phyloP scores from a whole-genome alignment of 2,329 filamentous ascomycete genomes.

The Pseudogymnoascus sp. region DNA sequence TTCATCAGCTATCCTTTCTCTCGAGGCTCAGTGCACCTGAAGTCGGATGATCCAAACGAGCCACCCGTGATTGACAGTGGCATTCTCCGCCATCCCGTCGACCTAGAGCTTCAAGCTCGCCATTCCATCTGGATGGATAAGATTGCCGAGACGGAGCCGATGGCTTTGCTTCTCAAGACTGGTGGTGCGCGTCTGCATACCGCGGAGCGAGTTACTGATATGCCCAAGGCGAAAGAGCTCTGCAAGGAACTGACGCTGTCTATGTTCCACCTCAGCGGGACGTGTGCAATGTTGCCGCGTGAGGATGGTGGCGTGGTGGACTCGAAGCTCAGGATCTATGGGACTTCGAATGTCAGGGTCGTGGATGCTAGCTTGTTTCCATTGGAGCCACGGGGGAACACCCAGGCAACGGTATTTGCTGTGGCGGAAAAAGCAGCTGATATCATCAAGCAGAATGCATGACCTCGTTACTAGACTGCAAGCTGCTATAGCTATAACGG shows the following conservation, averaged over 20 bases:
- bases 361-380: constrained; percentile 12
- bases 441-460: constrained; percentile 8
- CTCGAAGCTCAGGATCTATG: constrained; percentile 8
- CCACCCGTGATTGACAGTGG: constrained; percentile 35
- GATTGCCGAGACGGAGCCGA: constrained; percentile 26
- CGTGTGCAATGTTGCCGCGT: constrained; percentile 20
- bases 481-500: neutral
- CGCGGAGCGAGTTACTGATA: neutral
- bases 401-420: constrained; percentile 8
- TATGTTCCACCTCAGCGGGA: constrained; percentile 20
- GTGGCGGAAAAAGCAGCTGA: constrained; percentile 10
- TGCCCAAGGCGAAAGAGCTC: constrained; percentile 11
- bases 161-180: constrained; percentile 25
- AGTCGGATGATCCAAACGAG: constrained; percentile 28
- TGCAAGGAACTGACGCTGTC: constrained; percentile 10
- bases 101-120: constrained; percentile 33
- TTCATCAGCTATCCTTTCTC: constrained; percentile 34
- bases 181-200: neutral
- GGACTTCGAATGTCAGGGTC: neutral
- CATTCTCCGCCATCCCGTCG: constrained; percentile 36
- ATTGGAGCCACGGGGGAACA: constrained; percentile 1
- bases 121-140: constrained; percentile 29
- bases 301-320: constrained; percentile 18
- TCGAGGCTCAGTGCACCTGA: constrained; percentile 35
- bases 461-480: neutral